Evolutionary conservation across 805 yeast genomes (phyloP).

Genomic region (Zygosaccharomyces rouxii): DNA sequence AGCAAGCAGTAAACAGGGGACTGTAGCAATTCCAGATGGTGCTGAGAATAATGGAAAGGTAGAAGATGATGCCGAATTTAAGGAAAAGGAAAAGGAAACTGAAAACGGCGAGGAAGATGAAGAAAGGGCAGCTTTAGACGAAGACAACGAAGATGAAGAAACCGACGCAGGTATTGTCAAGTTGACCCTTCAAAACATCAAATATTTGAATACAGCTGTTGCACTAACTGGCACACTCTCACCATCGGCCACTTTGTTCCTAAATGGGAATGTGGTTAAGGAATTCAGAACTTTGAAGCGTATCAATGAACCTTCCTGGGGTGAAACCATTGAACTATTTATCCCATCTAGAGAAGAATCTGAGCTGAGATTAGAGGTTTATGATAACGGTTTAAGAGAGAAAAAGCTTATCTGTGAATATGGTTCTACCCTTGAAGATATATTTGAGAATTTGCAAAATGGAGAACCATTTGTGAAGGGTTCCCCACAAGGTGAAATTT

Average conservation of each 20-base stretch:
- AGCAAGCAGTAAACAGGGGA: conserved; percentile 15
- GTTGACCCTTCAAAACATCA: conserved; percentile 56
- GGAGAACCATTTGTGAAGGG: conserved; percentile 46
- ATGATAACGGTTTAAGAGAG: conserved; percentile 49
- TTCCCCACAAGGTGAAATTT: conserved; percentile 50
- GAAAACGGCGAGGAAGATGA: conserved; percentile 15
- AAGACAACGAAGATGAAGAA: conserved; percentile 30
- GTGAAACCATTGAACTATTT: conserved; percentile 56
- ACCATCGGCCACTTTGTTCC: conserved; percentile 64
- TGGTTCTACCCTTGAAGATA: conserved; percentile 46
- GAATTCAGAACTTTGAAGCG: conserved; percentile 58
- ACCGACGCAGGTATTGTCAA: conserved; percentile 74
- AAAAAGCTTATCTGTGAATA: conserved; percentile 51
- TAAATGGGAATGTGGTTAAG: conserved; percentile 53
- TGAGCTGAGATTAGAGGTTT: conserved; percentile 50
- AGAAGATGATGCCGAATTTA: not conserved
- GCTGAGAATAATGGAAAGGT: conserved; percentile 11
- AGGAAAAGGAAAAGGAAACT: conserved; percentile 9
- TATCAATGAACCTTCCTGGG: conserved; percentile 72
- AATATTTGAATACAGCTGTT: conserved; percentile 48
- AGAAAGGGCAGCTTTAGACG: conserved; percentile 17
- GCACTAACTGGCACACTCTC: conserved; percentile 45
- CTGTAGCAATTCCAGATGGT: conserved; percentile 17
- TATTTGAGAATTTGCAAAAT: conserved; percentile 41
- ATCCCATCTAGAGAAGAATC: conserved; percentile 58